phyloP scores from a whole-genome alignment of 768 basidiomycete species.

The Suillus clintonianus region DNA sequence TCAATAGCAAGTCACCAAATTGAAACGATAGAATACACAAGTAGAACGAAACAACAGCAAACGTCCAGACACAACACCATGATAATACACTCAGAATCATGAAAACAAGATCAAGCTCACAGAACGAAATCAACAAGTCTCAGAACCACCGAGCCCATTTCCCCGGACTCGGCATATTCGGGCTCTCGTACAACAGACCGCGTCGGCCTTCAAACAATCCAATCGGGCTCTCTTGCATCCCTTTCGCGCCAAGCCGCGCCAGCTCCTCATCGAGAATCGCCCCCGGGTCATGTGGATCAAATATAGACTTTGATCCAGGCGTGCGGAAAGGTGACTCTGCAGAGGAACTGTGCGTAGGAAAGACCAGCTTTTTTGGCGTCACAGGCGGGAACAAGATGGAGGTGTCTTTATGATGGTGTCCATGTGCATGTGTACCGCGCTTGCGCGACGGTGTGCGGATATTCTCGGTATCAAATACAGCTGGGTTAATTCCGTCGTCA shows the following conservation, averaged over 20 bases:
- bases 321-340: constrained; percentile 50
- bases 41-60: not conserved
- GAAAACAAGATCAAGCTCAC: not conserved
- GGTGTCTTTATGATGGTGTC: constrained; percentile 12
- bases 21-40: not conserved
- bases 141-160: constrained; percentile 56
- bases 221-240: constrained; percentile 58
- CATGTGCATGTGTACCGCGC: constrained; percentile 29
- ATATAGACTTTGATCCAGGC: constrained; percentile 47
- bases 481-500: constrained; percentile 36
- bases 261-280: constrained; percentile 74
- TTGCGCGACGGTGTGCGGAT: constrained; percentile 49
- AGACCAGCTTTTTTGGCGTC: constrained; percentile 47
- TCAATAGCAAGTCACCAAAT: not conserved
- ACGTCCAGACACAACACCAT: not conserved
- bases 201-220: constrained; percentile 66
- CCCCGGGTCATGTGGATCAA: constrained; percentile 74
- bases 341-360: constrained; percentile 27
- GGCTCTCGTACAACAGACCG: constrained; percentile 71
- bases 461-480: constrained; percentile 38
- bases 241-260: constrained; percentile 46
- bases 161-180: constrained; percentile 59
- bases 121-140: constrained; percentile 11
- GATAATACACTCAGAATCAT: not conserved
- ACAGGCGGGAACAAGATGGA: constrained; percentile 34